Evolutionary conservation across 371 early-diverging fungal species (phyloP), one percentile per base, ranked within the genome.

Genomic region (Mortierella sp.): DNA sequence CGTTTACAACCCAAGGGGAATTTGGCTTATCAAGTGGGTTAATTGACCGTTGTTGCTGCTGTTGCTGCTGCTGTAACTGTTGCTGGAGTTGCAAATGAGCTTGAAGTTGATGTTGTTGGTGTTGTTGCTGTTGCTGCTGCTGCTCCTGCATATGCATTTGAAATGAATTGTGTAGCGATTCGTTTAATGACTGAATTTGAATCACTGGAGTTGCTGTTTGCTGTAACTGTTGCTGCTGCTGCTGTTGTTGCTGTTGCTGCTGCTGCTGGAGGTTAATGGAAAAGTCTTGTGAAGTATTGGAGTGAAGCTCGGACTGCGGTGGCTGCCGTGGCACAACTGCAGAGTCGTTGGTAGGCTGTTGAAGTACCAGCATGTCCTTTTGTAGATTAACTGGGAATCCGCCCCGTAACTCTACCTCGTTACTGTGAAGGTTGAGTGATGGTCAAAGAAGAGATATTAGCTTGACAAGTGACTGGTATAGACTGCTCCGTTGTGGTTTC

Each of bases 111-210:
- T 31, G 47, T 17, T 49, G 53, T 23, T 64, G 51, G n/a, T 70
- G 66, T 12, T 54, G 56, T 19, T 66, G 66, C 35, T 63, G 66
- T 28, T 60, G 55, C 26, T 78, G 78, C 7, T 64, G 77, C 56
- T 70, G 73, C 15, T 68, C 70, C 28, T 70, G 74, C 29, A 70
- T 37, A 40, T 63, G 67, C 64, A 74, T 56, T 34, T 66, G 67
- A 28, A 74, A 70, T 22, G 62, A 64, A 58, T 34, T 43, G 8
- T 53, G 64, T 28, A 64, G 42, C 22, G 66, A 66, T 9, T 70
- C 70, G 55, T 74, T 66, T 61, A 79, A n/a, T 15, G 67, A 54
- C 51, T 79, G 74, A 67, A 79, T 70, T 31, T 79, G 74, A 64
- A 79, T 79, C 35, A 62, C 32, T 0, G 73, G 73, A 5, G 71